These are phyloP conservation scores for Acmispon strigosus DNA, from an alignment of 306 rosid species.

Conservation along the genomic window DNA sequence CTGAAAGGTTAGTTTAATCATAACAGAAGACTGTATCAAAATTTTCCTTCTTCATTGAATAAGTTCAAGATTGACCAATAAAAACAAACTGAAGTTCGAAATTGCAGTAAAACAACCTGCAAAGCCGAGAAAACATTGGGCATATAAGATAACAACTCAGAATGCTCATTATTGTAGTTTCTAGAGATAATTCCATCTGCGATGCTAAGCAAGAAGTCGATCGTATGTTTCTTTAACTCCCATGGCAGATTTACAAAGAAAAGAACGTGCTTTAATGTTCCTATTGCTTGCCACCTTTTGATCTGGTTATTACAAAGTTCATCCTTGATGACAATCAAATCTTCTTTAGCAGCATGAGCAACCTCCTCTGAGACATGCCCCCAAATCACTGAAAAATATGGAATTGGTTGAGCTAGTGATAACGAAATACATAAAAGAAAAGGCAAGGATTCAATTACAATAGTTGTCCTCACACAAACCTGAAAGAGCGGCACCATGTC, in stretches of 20 bases:
- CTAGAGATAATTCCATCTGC: slow-evolving; percentile 31
- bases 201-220: slow-evolving; percentile 66
- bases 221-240: slow-evolving; percentile 62
- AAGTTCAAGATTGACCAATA: neutral
- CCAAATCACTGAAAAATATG: slow-evolving; percentile 60
- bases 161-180: slow-evolving; percentile 24
- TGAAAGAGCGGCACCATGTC: slow-evolving; percentile 74
- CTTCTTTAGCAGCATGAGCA: slow-evolving; percentile 49
- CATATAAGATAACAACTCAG: slow-evolving; percentile 45
- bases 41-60: neutral
- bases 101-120: slow-evolving; percentile 49
- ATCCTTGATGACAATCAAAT: slow-evolving; percentile 42
- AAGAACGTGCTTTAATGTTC: slow-evolving; percentile 61
- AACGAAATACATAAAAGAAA: slow-evolving; percentile 18
- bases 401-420: slow-evolving; percentile 1
- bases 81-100: neutral
- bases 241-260: slow-evolving; percentile 56
- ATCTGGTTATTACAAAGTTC: slow-evolving; percentile 50
- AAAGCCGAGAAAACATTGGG: slow-evolving; percentile 59
- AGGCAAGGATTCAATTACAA: slow-evolving; percentile 6
- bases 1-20: slow-evolving; percentile 41
- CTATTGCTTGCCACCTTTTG: slow-evolving; percentile 85
- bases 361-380: slow-evolving; percentile 53
- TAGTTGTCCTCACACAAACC: slow-evolving; percentile 43
- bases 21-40: slow-evolving; percentile 1